Conservation (phyloP, 805 yeast species). For the Danielia reshetovae region DNA sequence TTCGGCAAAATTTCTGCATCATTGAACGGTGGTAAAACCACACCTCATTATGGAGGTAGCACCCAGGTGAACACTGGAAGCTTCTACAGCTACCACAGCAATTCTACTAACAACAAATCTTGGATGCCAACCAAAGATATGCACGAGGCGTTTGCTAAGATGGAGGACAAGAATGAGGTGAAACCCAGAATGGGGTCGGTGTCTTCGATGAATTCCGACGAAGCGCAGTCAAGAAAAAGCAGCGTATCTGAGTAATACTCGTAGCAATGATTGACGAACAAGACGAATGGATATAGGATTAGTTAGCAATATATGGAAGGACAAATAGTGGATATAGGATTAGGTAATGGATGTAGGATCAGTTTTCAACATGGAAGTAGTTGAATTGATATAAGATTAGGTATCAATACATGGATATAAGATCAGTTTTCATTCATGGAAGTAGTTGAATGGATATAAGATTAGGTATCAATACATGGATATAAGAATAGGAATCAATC, state of each 20-base stretch:
- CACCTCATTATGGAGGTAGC: constrained; percentile 26
- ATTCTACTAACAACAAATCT: constrained; percentile 34
- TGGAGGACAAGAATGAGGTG: constrained; percentile 1
- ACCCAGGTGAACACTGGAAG: constrained; percentile 36
- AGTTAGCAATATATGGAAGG: too few species aligned
- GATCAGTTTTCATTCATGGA: too few species aligned
- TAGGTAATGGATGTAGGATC: too few species aligned
- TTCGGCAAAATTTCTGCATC: constrained; percentile 29
- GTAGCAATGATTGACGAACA: not conserved
- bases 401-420: too few species aligned
- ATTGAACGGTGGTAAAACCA: constrained; percentile 33
- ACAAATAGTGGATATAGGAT: too few species aligned
- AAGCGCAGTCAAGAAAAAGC: constrained; percentile 6
- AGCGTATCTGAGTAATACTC: constrained; percentile 4
- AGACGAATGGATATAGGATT: too few species aligned
- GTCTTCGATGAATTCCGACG: constrained; percentile 8
- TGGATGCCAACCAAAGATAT: constrained; percentile 29
- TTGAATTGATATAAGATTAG: too few species aligned
- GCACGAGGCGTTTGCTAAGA: not conserved
- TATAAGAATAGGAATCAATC: too few species aligned
- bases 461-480: too few species aligned
- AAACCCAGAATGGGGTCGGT: constrained; percentile 8
- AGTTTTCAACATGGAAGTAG: too few species aligned
- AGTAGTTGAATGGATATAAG: too few species aligned
- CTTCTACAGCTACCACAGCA: constrained; percentile 34